Evolutionary conservation across 352 stramenopile genomes (phyloP), one percentile per base, ranked within the genome.

Genomic region (Globisporangium solare): DNA sequence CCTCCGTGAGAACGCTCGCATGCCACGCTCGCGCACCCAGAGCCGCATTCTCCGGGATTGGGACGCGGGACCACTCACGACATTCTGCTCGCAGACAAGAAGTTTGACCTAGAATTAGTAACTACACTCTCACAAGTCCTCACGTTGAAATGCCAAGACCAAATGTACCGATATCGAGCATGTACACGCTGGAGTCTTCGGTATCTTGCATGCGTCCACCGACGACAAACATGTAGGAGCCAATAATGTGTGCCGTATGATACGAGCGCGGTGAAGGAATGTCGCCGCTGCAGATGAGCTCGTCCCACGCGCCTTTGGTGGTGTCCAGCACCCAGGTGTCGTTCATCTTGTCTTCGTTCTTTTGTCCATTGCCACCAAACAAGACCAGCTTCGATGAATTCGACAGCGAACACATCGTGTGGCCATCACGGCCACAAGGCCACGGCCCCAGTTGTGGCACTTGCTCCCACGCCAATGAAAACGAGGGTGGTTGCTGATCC

Each of bases 281-380:
- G 24, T 83, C 69, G 13, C 73, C 78, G 2, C 17, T 60, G 42
- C 73, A 88, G 15, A 61, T 12, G 13, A 87, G 17, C 43, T 63
- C 12, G 17, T 55, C 66, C 83, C 83, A 92, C 17, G 45, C 21
- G 18, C 52, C 35, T 10, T 60, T 64, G 6, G 49, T 27, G 1
- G 74, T n/a, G 49, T 89, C 61, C 40, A 85, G 86, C 7, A 77
- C 35, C 83, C 83, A 93, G 17, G 79, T 61, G 47, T 93, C 83
- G 59, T 87, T 82, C 64, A 83, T 74, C 40, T 76, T 88, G 14
- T 87, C 71, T 4, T 87, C 66, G 17, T 71, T 86, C n/a, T 71
- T 60, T 61, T 90, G 78, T 10, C 76, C 78, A 62, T 90, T 90
- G 17, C 80, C 83, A 54, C 83, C 83, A 47, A 90, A 89, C 6